A percentile compares a stretch with the other conserved stretches of the same genome.
phyloP scores from a whole-genome alignment of 257 asterid species.

The Capsicum baccatum region DNA sequence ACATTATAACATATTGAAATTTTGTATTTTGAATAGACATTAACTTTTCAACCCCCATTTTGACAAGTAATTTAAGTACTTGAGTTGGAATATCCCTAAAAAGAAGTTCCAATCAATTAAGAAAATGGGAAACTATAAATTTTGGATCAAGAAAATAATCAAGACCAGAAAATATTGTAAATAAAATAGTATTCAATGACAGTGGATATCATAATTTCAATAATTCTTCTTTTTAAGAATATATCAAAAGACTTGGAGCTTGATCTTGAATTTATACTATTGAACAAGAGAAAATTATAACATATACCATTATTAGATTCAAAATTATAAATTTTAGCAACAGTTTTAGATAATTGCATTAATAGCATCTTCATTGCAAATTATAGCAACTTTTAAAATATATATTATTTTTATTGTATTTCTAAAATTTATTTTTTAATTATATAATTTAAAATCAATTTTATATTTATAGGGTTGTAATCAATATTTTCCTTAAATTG shows the following conservation, averaged over 20 bases:
- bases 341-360: no score
- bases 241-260: neutral
- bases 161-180: neutral
- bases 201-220: neutral
- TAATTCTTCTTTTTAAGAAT: neutral
- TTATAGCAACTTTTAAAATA: no score
- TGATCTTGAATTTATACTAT: neutral
- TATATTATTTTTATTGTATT: no score
- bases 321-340: no score
- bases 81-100: neutral
- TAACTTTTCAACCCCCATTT: neutral
- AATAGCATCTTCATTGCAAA: no score
- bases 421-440: no score
- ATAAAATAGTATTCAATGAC: neutral
- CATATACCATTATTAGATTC: no score
- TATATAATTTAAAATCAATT: no score
- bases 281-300: neutral
- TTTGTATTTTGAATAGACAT: neutral
- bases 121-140: neutral
- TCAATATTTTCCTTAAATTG: no score
- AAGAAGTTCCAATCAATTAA: neutral
- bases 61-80: neutral
- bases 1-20: neutral
- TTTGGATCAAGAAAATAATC: neutral
- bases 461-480: no score